Conservation (phyloP, 345 rosid species). For the Citrus trifoliata region DNA sequence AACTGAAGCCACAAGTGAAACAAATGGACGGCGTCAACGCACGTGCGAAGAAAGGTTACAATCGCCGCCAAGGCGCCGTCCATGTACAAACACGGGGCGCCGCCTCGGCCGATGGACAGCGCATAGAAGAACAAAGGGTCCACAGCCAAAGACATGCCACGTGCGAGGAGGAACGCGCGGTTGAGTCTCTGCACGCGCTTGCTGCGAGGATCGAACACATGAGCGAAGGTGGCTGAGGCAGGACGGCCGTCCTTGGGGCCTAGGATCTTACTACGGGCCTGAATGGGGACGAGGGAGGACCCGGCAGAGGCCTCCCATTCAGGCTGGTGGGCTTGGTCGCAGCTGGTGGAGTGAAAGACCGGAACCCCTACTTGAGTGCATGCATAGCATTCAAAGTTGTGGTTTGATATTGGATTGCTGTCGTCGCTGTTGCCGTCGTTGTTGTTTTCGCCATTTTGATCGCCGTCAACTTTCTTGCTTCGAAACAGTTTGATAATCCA, state of each 20-base stretch:
- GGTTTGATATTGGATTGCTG: conserved; percentile 24
- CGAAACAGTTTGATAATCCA: conserved; percentile 43
- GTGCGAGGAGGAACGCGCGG: conserved; percentile 65
- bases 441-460: neutral
- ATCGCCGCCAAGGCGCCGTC: conserved; percentile 67
- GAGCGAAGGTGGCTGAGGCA: conserved; percentile 3
- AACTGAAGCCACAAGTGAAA: conserved; percentile 81
- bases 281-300: conserved; percentile 84
- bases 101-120: conserved; percentile 37
- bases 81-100: conserved; percentile 71
- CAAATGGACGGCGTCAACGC: conserved; percentile 61
- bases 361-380: conserved; percentile 96
- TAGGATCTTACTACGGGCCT: conserved; percentile 25
- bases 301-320: conserved; percentile 98
- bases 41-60: conserved; percentile 67
- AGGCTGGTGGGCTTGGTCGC: conserved; percentile 83
- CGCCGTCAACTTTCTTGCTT: conserved; percentile 4
- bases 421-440: conserved; percentile 9
- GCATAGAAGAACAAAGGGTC: conserved; percentile 90
- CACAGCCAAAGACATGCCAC: conserved; percentile 72
- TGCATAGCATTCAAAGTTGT: conserved; percentile 78
- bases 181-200: conserved; percentile 72
- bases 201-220: conserved; percentile 66
- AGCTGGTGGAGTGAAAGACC: conserved; percentile 89
- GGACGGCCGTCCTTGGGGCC: neutral